Evolutionary conservation across 2,329 filamentous ascomycete species (phyloP), one percentile per base, ranked within the genome.

Genomic region (Trichoderma simmonsii): DNA sequence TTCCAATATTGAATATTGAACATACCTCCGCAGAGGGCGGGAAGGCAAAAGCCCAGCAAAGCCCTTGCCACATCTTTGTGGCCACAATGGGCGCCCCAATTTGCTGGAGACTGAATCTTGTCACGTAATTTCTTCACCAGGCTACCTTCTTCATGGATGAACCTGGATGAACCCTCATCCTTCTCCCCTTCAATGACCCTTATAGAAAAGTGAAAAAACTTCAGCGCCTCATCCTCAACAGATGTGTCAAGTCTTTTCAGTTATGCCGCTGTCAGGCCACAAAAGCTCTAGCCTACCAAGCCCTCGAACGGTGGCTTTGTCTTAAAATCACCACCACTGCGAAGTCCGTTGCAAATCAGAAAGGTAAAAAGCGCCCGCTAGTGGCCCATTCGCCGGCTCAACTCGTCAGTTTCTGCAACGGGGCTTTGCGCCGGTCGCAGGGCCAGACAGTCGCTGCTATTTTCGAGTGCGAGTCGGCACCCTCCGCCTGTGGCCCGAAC

Each of bases 241-340:
- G 11, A 28, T 28, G 43, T 21, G 21, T 39, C 34, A 39, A 39
- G 34, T 18, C 24, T 24, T 14, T 26, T 15, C 60, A 54, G 32
- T 18, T 54, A 12, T 36, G 66, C 66, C 30, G 66, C 66, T 70
- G 66, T 70, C 66, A 70, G 66, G 36, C 66, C 36, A 21, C 57
- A 54, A 59, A 61, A 28, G 39, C 39, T 63, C 24, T 26, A 43
- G 14, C 1, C n/a, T 28, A 21, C 43, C 8, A 59, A 39, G 54
- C 54, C 34, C 39, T 70, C 24, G 39, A 59, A 60, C 66, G 57
- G 57, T 61, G 28, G 36, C 56, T 26, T 30, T 28, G 18, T 30
- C 65, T 36, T 69, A 36, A 61, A 28, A 61, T 69, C 26, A 28
- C 57, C 28, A n/a, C 56, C 65, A 63, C 14, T 14, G 34, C 34